phyloP scores from a whole-genome alignment of 768 basidiomycete species.

The Tulasnella sp. region DNA sequence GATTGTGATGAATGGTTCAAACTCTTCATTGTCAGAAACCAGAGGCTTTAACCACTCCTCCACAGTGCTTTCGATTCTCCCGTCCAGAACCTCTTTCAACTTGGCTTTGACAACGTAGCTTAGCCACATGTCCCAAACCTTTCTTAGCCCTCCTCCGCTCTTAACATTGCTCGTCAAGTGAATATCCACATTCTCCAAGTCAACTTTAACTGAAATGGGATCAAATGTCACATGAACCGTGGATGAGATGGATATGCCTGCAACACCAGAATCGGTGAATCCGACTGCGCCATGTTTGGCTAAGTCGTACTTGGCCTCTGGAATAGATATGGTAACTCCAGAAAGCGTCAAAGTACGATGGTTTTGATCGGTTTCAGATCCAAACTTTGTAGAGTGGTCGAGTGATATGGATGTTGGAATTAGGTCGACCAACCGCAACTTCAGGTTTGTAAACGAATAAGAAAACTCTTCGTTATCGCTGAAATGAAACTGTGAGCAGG shows the following conservation, averaged over 20 bases:
- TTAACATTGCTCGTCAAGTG: neutral
- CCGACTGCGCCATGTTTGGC: conserved; percentile 4
- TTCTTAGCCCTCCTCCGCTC: neutral
- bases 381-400: neutral
- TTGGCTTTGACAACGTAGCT: neutral
- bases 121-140: conserved; percentile 4
- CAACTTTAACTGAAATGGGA: neutral
- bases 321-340: neutral
- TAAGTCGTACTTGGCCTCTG: neutral
- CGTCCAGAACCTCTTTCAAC: neutral
- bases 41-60: neutral
- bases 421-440: neutral
- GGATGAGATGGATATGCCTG: neutral
- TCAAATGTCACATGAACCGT: neutral
- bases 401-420: neutral
- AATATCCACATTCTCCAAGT: neutral
- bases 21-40: no score
- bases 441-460: neutral
- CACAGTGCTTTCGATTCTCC: neutral
- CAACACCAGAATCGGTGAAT: neutral
- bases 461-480: conserved; percentile 8
- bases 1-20: no score
- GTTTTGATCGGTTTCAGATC: neutral
- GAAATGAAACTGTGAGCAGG: no score
- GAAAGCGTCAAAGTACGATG: neutral